Base-by-base conservation (phyloP, 177 flowering plant genomes). In the Vitis hybrid region DNA sequence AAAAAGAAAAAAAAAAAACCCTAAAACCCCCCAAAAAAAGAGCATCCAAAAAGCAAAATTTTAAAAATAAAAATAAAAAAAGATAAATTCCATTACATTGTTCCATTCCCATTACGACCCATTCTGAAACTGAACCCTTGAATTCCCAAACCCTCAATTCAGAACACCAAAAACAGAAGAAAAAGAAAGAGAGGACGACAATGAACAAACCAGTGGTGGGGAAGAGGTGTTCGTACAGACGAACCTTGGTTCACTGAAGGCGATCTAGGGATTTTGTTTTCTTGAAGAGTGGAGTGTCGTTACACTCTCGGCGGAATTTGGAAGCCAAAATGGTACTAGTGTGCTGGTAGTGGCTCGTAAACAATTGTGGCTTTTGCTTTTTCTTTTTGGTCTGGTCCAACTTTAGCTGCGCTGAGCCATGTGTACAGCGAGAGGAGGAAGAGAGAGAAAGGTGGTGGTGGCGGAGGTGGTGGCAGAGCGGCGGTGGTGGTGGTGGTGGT, bases 71-170 rank as follows among this genome's bases (percentile, higher is more conserved):
- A 67, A 33, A 58, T 2, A 2, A 26, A 19, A 67, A 62, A 63
- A 12, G 63, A 39, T 3, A 49, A 53, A 66, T 56, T 67, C 69
- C 14, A 52, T 18, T 1, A 5, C 20, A 2, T 55, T 10, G 22
- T 16, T 26, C 14, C 29, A 5, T 49, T 31, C 48, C 49, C 56
- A 65, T 58, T 1, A 16, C 20, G 39, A 45, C 64, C 63, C 62
- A 77, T 66, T 73, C 60, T 57, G 5, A 19, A 51, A 20, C 64
- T 13, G 60, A 55, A 59, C 60, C 63, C 74, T 67, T 73, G 60
- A 57, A 20, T 59, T 52, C 53, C 71, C 67, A 51, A 74, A 67
- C 60, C 55, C 69, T 52, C 64, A 39, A 39, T 39, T 39, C 48
- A 39, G 48, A 39, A 39, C 60, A 31, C 5, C 50, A 57, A 62